Evolutionary conservation across 495 filamentous ascomycete genomes (phyloP), one percentile per base, ranked within the genome.

Genomic region (Penicillium roqueforti): DNA sequence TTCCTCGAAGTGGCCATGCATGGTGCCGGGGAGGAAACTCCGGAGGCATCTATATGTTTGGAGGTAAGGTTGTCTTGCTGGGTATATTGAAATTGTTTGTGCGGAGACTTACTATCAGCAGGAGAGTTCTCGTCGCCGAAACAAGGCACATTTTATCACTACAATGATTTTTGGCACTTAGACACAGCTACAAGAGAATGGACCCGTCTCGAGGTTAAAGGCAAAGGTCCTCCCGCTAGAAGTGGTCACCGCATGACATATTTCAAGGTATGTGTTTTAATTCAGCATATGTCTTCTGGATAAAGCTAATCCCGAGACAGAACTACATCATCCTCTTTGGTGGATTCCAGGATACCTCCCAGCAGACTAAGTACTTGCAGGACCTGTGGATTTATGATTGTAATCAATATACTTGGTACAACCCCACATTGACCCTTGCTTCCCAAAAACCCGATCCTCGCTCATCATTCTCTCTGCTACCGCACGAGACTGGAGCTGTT

Each of bases 141-240:
- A 63, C 93, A 98, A 68, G 93, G 93, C 4, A 98, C 92, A 1
- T 98, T 98, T 67, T 97, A 98, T 65, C 93, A 98, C 62, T 98
- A 98, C 74, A 95, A 96, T 68, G 93, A 97, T 66, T 97, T 97
- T 66, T 98, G 93, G 93, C 80, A 88, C 28, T 83, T 97, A 32
- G 90, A 96, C 47, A 83, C 90, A 0, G 76, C 80, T 6, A 81
- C 84, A 0, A 79, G 88, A 51, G 93, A 98, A 74, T 98, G 93
- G 93, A 87, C 83, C 39, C 83, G 90, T 26, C 67, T 98, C 25
- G 93, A 98, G 67, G 77, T 74, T 45, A 96, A 96, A 75, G 88
- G 88, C 42, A 91, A 92, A 68, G 82, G 84, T 0, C 93, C 93
- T 19, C 90, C 92, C 6, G 92, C 93, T 6, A 79, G 93, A 57